Conservation (phyloP, 1,284 basidiomycete genomes). For the Ustilago vetiveriae region DNA sequence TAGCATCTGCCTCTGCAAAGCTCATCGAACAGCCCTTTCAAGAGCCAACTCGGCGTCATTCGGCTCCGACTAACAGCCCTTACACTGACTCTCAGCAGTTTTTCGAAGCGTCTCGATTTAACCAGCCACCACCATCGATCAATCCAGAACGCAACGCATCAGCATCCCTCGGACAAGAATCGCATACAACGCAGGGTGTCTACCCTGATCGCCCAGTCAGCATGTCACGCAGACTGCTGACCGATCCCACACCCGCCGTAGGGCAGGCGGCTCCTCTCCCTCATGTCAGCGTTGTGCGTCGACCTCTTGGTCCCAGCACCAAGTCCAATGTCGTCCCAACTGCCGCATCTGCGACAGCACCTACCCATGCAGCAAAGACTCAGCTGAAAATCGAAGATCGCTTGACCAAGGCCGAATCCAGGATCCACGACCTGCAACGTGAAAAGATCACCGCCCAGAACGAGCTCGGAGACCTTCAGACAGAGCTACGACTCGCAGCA, state of each 20-base stretch:
- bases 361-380: slow-evolving; percentile 10
- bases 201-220: slow-evolving; percentile 13
- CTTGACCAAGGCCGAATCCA: slow-evolving; percentile 23
- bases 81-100: background rate
- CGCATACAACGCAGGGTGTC: slow-evolving; percentile 23
- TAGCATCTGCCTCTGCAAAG: background rate
- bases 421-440: slow-evolving; percentile 30
- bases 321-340: slow-evolving; percentile 25
- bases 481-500: slow-evolving; percentile 39
- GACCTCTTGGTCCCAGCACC: slow-evolving; percentile 32
- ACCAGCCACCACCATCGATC: slow-evolving; percentile 6
- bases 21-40: no score
- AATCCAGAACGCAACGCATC: slow-evolving; percentile 12
- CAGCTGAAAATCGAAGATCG: slow-evolving; percentile 41
- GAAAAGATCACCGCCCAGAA: slow-evolving; percentile 28
- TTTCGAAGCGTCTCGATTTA: slow-evolving; percentile 10
- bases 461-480: slow-evolving; percentile 44
- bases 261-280: slow-evolving; percentile 4
- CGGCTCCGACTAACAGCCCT: background rate
- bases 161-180: slow-evolving; percentile 9
- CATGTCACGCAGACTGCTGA: slow-evolving; percentile 23
- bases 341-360: slow-evolving; percentile 2
- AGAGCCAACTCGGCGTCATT: background rate
- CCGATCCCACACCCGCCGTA: background rate
- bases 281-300: slow-evolving; percentile 24